These are phyloP conservation scores for Blastobotrys arbuscula DNA, from an alignment of 1,139 yeast species.

Conservation along the genomic window DNA sequence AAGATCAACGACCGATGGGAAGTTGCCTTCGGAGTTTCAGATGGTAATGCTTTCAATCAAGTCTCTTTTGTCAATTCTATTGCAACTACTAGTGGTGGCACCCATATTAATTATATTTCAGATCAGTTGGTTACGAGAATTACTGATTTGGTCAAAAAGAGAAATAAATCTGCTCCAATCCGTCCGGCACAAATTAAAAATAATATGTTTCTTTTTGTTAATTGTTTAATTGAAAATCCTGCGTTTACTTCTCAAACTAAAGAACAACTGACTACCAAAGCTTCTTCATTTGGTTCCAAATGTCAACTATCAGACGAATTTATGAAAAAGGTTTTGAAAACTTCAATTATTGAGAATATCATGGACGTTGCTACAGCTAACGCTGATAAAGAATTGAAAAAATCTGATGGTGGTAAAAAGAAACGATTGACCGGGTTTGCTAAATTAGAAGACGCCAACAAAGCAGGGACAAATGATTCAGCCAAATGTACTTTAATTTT, in stretches of 20 bases:
- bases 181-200: slow-evolving; percentile 86
- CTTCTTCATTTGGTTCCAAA: slow-evolving; percentile 82
- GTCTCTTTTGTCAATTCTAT: slow-evolving; percentile 96
- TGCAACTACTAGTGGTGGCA: slow-evolving; percentile 96
- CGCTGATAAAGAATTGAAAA: slow-evolving; percentile 81
- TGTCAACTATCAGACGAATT: slow-evolving; percentile 71
- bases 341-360: slow-evolving; percentile 78
- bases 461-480: slow-evolving; percentile 93
- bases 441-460: slow-evolving; percentile 92
- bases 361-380: slow-evolving; percentile 79
- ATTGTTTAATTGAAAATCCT: slow-evolving; percentile 92
- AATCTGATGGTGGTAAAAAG: slow-evolving; percentile 92
- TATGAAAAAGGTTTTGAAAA: slow-evolving; percentile 63
- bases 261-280: slow-evolving; percentile 88
- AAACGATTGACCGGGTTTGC: slow-evolving; percentile 84
- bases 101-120: slow-evolving; percentile 82
- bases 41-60: slow-evolving; percentile 75
- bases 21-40: slow-evolving; percentile 89
- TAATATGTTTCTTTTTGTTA: slow-evolving; percentile 84
- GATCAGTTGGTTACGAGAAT: slow-evolving; percentile 81
- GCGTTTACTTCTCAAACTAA: slow-evolving; percentile 97
- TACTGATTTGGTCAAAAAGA: slow-evolving; percentile 66
- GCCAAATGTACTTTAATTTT: slow-evolving; percentile 85
- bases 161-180: slow-evolving; percentile 65
- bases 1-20: slow-evolving; percentile 85